These are phyloP conservation scores for Pseudonectria buxi DNA, from an alignment of 2,329 filamentous ascomycete genomes.

Conservation along the genomic window DNA sequence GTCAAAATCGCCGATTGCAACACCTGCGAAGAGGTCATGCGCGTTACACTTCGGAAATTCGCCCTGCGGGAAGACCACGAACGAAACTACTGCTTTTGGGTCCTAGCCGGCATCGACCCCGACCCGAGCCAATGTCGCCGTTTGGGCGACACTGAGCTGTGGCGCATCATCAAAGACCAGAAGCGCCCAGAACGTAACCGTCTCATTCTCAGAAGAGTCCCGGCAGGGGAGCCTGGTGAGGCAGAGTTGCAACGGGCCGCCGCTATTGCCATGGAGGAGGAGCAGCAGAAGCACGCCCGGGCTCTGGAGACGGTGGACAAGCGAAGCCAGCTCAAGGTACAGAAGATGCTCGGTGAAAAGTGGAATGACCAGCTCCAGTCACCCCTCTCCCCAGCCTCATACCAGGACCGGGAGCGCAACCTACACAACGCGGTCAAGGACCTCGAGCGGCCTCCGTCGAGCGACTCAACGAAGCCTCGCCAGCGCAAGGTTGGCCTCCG, in stretches of 20 bases:
- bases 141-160: constrained; percentile 78
- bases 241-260: constrained; percentile 83
- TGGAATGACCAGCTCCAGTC: constrained; percentile 76
- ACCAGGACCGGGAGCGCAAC: constrained; percentile 62
- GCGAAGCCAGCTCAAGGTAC: constrained; percentile 78
- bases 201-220: constrained; percentile 86
- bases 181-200: constrained; percentile 81
- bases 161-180: constrained; percentile 83
- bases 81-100: constrained; percentile 95
- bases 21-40: constrained; percentile 87
- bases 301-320: constrained; percentile 60
- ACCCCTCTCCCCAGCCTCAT: constrained; percentile 75
- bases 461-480: constrained; percentile 37
- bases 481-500: constrained; percentile 53
- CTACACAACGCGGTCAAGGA: constrained; percentile 53
- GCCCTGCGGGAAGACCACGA: constrained; percentile 83
- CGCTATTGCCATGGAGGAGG: constrained; percentile 83
- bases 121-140: constrained; percentile 75
- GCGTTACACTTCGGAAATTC: constrained; percentile 82
- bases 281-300: constrained; percentile 62
- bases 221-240: constrained; percentile 79
- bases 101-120: constrained; percentile 77
- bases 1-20: constrained; percentile 89
- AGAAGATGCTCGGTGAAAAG: constrained; percentile 81
- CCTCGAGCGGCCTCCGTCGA: constrained; percentile 49